Base-by-base conservation (phyloP, 345 rosid species). In the Citrus reticulata region DNA sequence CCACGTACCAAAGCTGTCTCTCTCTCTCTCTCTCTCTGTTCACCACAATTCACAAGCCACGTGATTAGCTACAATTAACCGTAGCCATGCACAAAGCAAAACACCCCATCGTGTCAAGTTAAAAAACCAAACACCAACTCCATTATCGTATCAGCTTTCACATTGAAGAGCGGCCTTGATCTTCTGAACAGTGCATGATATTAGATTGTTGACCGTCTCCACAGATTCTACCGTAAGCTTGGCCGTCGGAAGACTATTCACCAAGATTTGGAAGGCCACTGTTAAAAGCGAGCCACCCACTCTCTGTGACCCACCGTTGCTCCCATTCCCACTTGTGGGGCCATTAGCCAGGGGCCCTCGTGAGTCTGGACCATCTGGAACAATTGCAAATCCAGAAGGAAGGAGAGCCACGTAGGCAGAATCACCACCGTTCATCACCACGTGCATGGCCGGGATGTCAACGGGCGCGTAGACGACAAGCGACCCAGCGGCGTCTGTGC, bases 401-500 rank as follows among this genome's bases (percentile, higher is more conserved):
- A 97, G 91, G 1, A 97, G 87, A 0, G 99, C 98, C 73, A 97
- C 97, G 89, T 92, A 94, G 24, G 97, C 89, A 0, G 99, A 92
- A 88, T 97, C 99, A 0, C 97, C 98, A 66, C 99, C 98, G 84
- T 91, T 93, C 98, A 94, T 94, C 2, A 97, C 98, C 19, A 89
- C 87, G 82, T 90, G 97, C 99, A 97, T 97, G 70, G 98, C 97
- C 0, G 98, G 95, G 2, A 94, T 88, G 87, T 97, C 99, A 25
- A 97, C 98, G 5, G 99, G 99, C 34, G 98, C 98, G 95, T 97
- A 94, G 51, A 97, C 99, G 6, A 97, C 97, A 81, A 93, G 92
- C 59, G 99, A 94, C 42, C 98, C 98, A 63, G 98, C 87, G 1
- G 95, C 90, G 90, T 97, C 99, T 77, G 89, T 89, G 89, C 95